Percentiles rank a stretch among this genome's conserved stretches.
Conservation (phyloP, 208 protist species). For the Leishmania gerbilli region DNA sequence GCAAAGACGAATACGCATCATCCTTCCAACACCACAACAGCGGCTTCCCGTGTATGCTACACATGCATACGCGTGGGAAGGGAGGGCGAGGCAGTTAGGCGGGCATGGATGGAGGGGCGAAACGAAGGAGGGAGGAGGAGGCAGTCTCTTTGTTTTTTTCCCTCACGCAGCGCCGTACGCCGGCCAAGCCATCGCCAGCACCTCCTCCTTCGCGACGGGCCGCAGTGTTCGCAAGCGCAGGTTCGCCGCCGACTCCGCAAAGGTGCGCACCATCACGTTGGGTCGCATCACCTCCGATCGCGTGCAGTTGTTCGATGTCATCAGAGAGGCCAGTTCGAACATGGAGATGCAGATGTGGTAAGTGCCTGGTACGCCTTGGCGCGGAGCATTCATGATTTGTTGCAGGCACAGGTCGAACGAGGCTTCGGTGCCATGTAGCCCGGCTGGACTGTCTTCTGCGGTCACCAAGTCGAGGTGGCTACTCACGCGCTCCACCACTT, state of each 20-base stretch:
- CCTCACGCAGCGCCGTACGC: slow-evolving; percentile 16
- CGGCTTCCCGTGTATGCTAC: not conserved
- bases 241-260: slow-evolving; percentile 32
- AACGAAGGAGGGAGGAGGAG: not conserved
- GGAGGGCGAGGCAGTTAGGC: not conserved
- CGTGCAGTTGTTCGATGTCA: slow-evolving; percentile 34
- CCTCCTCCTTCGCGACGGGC: slow-evolving; percentile 27
- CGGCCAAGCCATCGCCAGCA: slow-evolving; percentile 29
- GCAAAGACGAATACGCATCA: not conserved
- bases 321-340: slow-evolving; percentile 52
- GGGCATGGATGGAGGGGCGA: not conserved
- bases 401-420: slow-evolving; percentile 22
- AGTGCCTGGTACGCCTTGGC: slow-evolving; percentile 52
- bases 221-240: slow-evolving; percentile 36
- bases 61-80: not conserved
- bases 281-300: slow-evolving; percentile 16
- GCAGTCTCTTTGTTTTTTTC: not conserved
- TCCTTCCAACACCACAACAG: not conserved
- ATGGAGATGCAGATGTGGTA: slow-evolving; percentile 55
- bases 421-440: slow-evolving; percentile 9
- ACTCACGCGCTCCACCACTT: slow-evolving; percentile 43
- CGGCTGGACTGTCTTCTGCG: slow-evolving; percentile 23
- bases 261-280: slow-evolving; percentile 35
- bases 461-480: slow-evolving; percentile 45
- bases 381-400: slow-evolving; percentile 36